Percentiles rank a stretch among this genome's conserved stretches.
Evolutionary conservation across 2,329 filamentous ascomycete genomes (phyloP).

Genomic region (Colletotrichum sansevieriae): DNA sequence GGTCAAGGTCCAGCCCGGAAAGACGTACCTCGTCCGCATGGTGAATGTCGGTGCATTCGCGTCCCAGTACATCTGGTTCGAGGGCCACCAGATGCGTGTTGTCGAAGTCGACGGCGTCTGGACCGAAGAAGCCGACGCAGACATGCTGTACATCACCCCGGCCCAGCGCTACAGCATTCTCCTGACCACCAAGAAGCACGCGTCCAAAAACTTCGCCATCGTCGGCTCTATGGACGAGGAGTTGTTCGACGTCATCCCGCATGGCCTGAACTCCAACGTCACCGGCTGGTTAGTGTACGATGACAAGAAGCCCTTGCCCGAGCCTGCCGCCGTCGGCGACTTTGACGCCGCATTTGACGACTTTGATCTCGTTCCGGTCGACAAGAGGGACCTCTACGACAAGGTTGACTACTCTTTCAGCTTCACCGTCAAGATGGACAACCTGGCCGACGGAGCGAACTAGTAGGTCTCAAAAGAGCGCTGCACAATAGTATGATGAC

Average conservation of each 20-base stretch:
- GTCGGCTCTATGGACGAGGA: constrained; percentile 60
- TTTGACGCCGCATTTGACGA: constrained; percentile 61
- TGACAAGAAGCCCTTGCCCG: constrained; percentile 45
- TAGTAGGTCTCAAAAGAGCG: constrained; percentile 55
- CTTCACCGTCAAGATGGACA: constrained; percentile 70
- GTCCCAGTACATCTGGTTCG: constrained; percentile 61
- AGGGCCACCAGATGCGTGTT: constrained; percentile 59
- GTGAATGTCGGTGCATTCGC: constrained; percentile 67
- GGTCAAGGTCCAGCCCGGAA: constrained; percentile 60
- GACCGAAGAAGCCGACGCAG: constrained; percentile 58
- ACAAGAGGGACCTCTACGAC: constrained; percentile 62
- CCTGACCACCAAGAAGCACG: constrained; percentile 60
- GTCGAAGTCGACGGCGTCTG: constrained; percentile 67
- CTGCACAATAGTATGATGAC: background rate
- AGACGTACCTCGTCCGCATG: constrained; percentile 67
- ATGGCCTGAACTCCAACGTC: constrained; percentile 62
- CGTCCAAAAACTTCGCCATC: constrained; percentile 61
- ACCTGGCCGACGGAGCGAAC: constrained; percentile 73
- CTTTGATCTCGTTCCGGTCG: constrained; percentile 63
- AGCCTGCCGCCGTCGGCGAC: constrained; percentile 64
- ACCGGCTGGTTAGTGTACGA: constrained; percentile 53
- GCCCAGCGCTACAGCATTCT: constrained; percentile 65
- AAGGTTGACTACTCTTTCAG: constrained; percentile 64
- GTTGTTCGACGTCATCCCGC: constrained; percentile 58
- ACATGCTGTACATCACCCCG: constrained; percentile 60